Base-by-base conservation (phyloP, 2,329 filamentous ascomycete species). In the Fusarium humuli region DNA sequence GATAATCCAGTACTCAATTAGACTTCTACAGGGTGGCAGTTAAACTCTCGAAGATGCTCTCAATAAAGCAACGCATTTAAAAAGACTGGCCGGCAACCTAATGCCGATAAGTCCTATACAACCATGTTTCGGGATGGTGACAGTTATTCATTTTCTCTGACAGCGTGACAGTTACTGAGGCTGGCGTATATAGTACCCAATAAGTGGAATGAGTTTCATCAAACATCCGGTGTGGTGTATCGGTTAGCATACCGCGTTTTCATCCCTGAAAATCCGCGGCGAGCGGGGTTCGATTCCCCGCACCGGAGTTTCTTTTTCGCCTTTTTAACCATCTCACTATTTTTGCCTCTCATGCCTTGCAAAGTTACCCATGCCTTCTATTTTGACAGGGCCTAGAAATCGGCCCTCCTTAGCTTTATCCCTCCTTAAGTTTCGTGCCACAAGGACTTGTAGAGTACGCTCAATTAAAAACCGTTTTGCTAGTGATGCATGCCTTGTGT, bases 211-310 rank as follows among this genome's bases (percentile, higher is more conserved):
- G 7, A 27, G 20, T 14, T 25, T 4, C 47, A 55, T 66, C 54
- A 53, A 61, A 14, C 20, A 44, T 66, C 63, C 63, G 63, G 47
- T 66, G 47, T 66, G 61, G 62, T 65, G 62, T 65, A 65, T 65
- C 62, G 62, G 61, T 65, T 65, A 65, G 50, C 62, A 65, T 65
- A 54, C 46, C 63, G 63, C 63, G 63, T 66, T 66, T 66, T 66
- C 63, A 65, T 30, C 12, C 8, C 11, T 25, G 4, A 40, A 44
- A 13, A 11, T 13, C 61, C 62, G 62, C 62, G 62, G 46, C 53
- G 62, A 65, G 61, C 29, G 29, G 62, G 62, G 62, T 66, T 66
- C 63, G 63, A 66, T 14, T 66, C 63, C 61, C 61, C 29, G 29
- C 55, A 66, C 29, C 63, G 63, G 63, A 66, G 63, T 11, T 29